These are phyloP conservation scores for Chlamydomonas sp. DNA, from an alignment of 139 green algal species.

Conservation along the genomic window DNA sequence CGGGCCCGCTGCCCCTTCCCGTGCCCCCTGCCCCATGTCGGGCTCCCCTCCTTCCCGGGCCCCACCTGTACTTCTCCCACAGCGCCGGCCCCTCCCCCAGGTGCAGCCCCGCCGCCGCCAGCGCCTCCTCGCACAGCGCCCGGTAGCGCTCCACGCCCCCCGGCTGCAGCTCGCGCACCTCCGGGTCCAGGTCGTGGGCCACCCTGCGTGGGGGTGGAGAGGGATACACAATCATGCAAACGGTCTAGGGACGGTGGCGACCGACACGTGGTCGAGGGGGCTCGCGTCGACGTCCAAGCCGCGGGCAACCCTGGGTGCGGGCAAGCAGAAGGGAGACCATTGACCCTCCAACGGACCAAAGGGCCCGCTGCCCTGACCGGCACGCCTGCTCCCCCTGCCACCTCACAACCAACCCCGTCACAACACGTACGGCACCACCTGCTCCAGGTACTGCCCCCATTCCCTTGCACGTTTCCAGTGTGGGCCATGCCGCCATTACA, in stretches of 20 bases:
- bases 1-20: background rate
- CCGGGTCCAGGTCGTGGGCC: constrained; percentile 45
- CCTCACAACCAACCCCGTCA: background rate
- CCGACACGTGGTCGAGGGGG: too few species aligned
- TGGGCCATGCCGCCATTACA: too few species aligned
- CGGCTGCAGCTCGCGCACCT: constrained; percentile 55
- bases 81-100: constrained; percentile 53
- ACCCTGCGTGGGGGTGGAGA: constrained; percentile 23
- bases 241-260: too few species aligned
- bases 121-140: constrained; percentile 65
- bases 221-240: too few species aligned
- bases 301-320: constrained; percentile 23
- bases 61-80: constrained; percentile 71
- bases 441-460: too few species aligned
- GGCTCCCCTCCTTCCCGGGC: constrained; percentile 5
- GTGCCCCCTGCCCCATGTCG: background rate
- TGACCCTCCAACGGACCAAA: background rate
- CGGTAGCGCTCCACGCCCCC: constrained; percentile 59
- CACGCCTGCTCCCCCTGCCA: background rate
- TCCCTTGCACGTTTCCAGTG: too few species aligned
- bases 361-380: background rate
- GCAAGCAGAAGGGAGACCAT: too few species aligned
- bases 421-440: too few species aligned
- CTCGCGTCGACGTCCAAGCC: constrained; percentile 55
- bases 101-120: constrained; percentile 79